Evolutionary conservation across 305 asterid genomes (phyloP), one percentile per base, ranked within the genome.

Genomic region (Stenogyne calaminthoides): DNA sequence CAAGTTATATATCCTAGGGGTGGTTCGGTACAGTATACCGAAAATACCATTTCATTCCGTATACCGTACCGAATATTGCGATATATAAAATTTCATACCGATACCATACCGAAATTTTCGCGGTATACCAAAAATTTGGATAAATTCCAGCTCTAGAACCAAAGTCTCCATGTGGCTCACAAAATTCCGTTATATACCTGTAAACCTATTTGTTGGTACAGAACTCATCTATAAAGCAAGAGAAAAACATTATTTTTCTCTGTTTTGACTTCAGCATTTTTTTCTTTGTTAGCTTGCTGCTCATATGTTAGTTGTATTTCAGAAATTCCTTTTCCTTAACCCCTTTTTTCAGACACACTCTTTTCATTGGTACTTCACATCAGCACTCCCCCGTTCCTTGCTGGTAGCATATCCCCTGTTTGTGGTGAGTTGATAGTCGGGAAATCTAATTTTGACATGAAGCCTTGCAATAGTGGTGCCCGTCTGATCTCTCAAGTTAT

Each of bases 351-450:
- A 92, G 99, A 91, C 96, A 8, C 97, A 95, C 78, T 82, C 96
- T 68, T 89, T 88, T 72, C 90, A 91, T 80, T 95, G 99, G 99
- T 95, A 95, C 82, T 92, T 93, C 87, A 89, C 97, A 62, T 95
- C 99, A 65, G 99, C 99, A 55, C 96, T 95, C 63, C 98, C 99
- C 32, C 97, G 99, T 69, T 88, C 98, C 3, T 84, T 95, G 83
- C 85, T 95, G 80, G 89, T 85, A 73, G 91, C 97, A 62, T 95
- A 89, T 86, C 99, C 97, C 0, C 92, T 95, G 71, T 91, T 89
- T 81, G 61, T 91, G 95, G 99, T 95, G 85, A 90, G 95, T 84
- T 15, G 61, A 64, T 58, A 49, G 14, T 37, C 40, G 62, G 32
- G 12, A 54, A 46, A 39, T 39, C 66, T 42, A 19, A 29, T 52